Evolutionary conservation across 768 basidiomycete species (phyloP), one percentile per base, ranked within the genome.

Genomic region (Leccinum truebloodii): DNA sequence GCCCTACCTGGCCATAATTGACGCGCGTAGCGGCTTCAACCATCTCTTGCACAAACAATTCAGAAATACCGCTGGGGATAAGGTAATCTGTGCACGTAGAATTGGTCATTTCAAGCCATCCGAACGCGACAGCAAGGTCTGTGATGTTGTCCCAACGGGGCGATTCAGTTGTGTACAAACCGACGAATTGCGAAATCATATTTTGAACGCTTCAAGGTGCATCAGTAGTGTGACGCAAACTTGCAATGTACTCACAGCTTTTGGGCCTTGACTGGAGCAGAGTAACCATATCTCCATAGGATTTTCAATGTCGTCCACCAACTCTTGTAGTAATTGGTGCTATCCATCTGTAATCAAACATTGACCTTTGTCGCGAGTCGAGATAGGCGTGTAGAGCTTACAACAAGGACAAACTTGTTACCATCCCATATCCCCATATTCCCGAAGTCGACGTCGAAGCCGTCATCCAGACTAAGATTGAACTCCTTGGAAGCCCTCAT

Each of bases 391-490:
- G 20, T 44, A 57, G 26, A 34, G 70, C 83, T 61, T 65, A 93
- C 91, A 24, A 82, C 79, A 57, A 92, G 71, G 26, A 92, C 68
- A 57, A 95, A 83, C 35, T 84, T 68, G 64, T 83, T 76, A 1
- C 96, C 96, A 68, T 98, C 91, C 93, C 92, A 95, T 54, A 96
- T 80, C 1, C 87, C 89, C 50, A 85, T 79, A 30, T 73, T 64
- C 4, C 68, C 66, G 51, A 80, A 79, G 35, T 82, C 82, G 26
- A 81, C 77, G 22, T 82, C 78, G 84, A 85, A 67, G 77, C 74
- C 32, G 67, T 70, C 32, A 66, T 70, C 55, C 81, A 73, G 78
- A 3, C 82, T 84, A 22, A 95, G 79, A 63, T 88, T 87, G 73
- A 94, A 95, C 57, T 92, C 92, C 39, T 89, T 80, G 0, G 86